Conservation (phyloP, 768 basidiomycete species). For the Sporobolomyces pararoseus region DNA sequence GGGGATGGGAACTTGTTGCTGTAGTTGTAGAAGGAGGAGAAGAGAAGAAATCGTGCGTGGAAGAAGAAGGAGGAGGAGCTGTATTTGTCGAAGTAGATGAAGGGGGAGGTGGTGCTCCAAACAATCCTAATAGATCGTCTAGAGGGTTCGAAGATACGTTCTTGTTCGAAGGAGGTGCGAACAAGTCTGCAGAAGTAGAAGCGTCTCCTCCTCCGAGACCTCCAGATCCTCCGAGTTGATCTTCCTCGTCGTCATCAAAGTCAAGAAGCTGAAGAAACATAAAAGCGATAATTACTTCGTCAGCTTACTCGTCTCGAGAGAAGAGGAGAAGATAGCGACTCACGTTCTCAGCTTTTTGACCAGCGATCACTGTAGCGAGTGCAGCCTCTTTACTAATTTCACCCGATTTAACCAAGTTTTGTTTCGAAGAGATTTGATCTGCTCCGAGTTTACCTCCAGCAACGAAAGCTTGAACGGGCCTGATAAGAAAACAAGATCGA, state of each 20-base stretch:
- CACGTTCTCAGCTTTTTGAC: slow-evolving; percentile 84
- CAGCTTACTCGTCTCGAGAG: not conserved
- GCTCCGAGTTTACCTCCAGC: slow-evolving; percentile 84
- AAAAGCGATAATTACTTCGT: not conserved
- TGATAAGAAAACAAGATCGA: not conserved
- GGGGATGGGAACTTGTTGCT: too few species aligned
- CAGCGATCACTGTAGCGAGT: slow-evolving; percentile 81
- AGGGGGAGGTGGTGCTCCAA: not conserved
- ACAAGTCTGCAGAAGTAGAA: slow-evolving; percentile 23
- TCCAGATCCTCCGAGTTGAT: slow-evolving; percentile 53
- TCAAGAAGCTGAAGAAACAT: slow-evolving; percentile 60
- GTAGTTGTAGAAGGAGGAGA: not conserved
- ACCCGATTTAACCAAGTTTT: slow-evolving; percentile 56
- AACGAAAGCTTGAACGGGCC: slow-evolving; percentile 86
- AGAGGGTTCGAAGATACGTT: slow-evolving; percentile 38
- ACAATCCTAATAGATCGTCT: slow-evolving; percentile 39
- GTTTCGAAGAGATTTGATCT: slow-evolving; percentile 67
- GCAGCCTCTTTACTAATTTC: slow-evolving; percentile 21
- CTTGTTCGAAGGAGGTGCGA: slow-evolving; percentile 24
- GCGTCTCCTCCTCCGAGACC: not conserved
- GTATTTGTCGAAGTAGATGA: not conserved
- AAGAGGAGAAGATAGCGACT: not conserved
- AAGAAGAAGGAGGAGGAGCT: not conserved
- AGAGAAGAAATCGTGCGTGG: slow-evolving; percentile 1
- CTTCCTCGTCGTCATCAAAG: slow-evolving; percentile 69